These are phyloP conservation scores for Diaporthe capsici DNA, from an alignment of 2,329 filamentous ascomycete genomes.

Conservation along the genomic window DNA sequence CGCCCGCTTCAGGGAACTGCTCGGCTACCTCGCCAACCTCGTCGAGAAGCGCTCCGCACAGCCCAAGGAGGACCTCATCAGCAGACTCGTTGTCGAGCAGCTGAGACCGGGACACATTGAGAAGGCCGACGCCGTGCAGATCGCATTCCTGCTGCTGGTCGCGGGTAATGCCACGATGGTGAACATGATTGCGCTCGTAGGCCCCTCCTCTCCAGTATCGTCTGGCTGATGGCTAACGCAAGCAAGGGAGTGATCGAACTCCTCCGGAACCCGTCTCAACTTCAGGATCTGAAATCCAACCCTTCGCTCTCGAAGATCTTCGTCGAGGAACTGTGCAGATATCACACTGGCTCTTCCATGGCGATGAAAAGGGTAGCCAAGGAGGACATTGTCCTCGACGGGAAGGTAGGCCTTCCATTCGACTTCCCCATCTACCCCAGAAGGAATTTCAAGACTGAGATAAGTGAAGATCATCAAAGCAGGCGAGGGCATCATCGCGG, in stretches of 20 bases:
- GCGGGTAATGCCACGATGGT: slow-evolving; percentile 68
- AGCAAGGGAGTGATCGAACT: not conserved
- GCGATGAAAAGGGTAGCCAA: slow-evolving; percentile 64
- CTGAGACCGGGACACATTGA: slow-evolving; percentile 55
- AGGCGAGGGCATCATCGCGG: slow-evolving; percentile 62
- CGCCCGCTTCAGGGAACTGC: slow-evolving; percentile 52
- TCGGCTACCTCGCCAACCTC: slow-evolving; percentile 59
- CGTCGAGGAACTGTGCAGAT: slow-evolving; percentile 64
- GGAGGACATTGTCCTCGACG: slow-evolving; percentile 59
- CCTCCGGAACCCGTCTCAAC: not conserved
- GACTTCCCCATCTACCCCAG: not conserved
- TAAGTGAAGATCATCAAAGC: slow-evolving; percentile 51
- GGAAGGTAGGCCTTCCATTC: slow-evolving; percentile 49
- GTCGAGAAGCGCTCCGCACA: slow-evolving; percentile 56
- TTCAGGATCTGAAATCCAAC: slow-evolving; percentile 43
- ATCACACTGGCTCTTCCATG: slow-evolving; percentile 61
- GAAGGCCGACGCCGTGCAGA: slow-evolving; percentile 59
- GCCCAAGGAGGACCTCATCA: slow-evolving; percentile 62
- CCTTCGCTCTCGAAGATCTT: slow-evolving; percentile 55
- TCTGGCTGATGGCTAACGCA: not conserved
- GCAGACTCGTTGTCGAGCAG: slow-evolving; percentile 58
- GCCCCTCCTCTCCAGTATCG: not conserved
- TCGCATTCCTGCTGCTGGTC: slow-evolving; percentile 64
- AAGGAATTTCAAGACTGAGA: not conserved
- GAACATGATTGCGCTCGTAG: slow-evolving; percentile 59